Percentiles rank a stretch among this genome's conserved stretches.
These are phyloP conservation scores for Malassezia globosa DNA, from an alignment of 1,284 basidiomycete species.

Conservation along the genomic window DNA sequence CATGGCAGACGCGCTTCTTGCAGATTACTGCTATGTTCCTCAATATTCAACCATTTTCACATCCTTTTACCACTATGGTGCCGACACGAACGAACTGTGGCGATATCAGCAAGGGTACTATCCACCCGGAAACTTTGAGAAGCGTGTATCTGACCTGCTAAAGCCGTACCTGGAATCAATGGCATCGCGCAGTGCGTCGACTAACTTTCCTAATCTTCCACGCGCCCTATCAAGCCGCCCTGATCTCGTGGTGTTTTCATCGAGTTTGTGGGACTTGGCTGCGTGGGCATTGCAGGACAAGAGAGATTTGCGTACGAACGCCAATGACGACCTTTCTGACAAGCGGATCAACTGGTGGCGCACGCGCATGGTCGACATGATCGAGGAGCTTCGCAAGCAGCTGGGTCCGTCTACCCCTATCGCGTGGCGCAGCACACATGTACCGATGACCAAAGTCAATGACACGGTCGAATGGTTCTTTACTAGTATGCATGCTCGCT, in stretches of 20 bases:
- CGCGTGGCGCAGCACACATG: constrained; percentile 31
- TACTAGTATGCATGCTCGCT: constrained; percentile 14
- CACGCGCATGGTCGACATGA: constrained; percentile 38
- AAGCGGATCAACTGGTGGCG: constrained; percentile 47
- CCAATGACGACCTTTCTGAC: constrained; percentile 32
- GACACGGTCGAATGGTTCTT: constrained; percentile 33
- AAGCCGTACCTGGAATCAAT: constrained; percentile 33
- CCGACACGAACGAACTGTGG: constrained; percentile 47
- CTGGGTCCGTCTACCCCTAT: constrained; percentile 19
- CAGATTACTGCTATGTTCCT: constrained; percentile 48
- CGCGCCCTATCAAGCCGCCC: constrained; percentile 24
- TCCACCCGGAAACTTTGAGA: constrained; percentile 46
- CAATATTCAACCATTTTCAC: constrained; percentile 43
- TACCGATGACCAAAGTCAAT: constrained; percentile 21
- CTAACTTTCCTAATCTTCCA: background rate
- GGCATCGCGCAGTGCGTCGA: constrained; percentile 10
- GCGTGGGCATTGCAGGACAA: constrained; percentile 47
- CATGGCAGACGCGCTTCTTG: constrained; percentile 37
- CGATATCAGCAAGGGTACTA: constrained; percentile 39
- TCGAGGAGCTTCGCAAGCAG: constrained; percentile 17
- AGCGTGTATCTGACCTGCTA: constrained; percentile 44
- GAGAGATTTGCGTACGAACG: constrained; percentile 1
- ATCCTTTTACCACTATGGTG: constrained; percentile 47
- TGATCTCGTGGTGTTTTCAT: constrained; percentile 47
- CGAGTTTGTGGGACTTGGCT: constrained; percentile 48